These are phyloP conservation scores for Eucalyptus pauciflora DNA, from an alignment of 345 rosid species.

Conservation along the genomic window DNA sequence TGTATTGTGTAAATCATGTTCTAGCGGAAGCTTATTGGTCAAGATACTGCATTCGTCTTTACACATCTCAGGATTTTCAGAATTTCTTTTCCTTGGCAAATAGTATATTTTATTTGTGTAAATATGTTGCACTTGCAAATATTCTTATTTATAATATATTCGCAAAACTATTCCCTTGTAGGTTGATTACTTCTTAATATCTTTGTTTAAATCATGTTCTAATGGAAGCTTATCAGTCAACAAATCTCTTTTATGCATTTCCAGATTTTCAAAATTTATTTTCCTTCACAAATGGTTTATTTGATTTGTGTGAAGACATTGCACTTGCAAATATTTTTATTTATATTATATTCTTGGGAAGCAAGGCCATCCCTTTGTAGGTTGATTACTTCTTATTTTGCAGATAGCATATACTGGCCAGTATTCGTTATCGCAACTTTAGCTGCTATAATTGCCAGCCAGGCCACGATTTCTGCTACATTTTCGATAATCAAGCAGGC, in stretches of 20 bases:
- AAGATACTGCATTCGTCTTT: background rate
- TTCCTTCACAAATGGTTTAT: background rate
- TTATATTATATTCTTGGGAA: background rate
- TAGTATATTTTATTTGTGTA: background rate
- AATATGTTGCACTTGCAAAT: background rate
- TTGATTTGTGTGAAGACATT: background rate
- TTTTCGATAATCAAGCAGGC: constrained; percentile 79
- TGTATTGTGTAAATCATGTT: background rate
- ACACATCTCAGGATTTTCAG: background rate
- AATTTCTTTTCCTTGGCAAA: background rate
- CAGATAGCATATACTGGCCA: constrained; percentile 68
- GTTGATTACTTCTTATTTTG: background rate
- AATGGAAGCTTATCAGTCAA: background rate
- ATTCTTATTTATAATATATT: background rate
- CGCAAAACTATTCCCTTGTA: background rate
- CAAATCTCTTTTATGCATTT: background rate
- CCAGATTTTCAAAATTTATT: background rate
- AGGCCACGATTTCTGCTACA: constrained; percentile 73
- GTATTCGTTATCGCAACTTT: constrained; percentile 56
- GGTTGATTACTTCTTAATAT: background rate
- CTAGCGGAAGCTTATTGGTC: background rate
- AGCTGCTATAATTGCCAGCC: constrained; percentile 73
- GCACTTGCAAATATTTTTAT: background rate
- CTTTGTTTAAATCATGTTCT: background rate
- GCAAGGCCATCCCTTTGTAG: background rate